Conservation (phyloP, 805 yeast genomes). For the Candida incommunis region DNA sequence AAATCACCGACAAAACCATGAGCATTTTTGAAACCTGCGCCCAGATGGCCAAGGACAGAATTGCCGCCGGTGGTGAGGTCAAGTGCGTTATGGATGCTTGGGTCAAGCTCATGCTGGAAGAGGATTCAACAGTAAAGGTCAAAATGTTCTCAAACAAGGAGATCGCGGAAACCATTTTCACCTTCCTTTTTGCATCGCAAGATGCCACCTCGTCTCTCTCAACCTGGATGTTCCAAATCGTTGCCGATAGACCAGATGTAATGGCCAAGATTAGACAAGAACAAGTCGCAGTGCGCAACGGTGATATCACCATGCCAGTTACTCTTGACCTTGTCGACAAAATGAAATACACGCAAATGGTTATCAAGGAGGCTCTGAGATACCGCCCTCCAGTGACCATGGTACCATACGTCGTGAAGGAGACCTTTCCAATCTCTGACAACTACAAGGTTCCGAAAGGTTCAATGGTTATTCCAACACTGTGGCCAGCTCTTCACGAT, state of each 20-base stretch:
- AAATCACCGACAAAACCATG: constrained; percentile 89
- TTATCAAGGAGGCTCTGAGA: constrained; percentile 83
- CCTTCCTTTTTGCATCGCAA: constrained; percentile 93
- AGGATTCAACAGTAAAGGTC: constrained; percentile 27
- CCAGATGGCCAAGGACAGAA: constrained; percentile 66
- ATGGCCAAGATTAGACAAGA: constrained; percentile 79
- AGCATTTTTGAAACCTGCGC: constrained; percentile 82
- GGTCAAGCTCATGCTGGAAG: constrained; percentile 74
- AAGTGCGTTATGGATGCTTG: constrained; percentile 92
- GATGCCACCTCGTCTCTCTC: constrained; percentile 96
- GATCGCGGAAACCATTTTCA: constrained; percentile 91
- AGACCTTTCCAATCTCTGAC: constrained; percentile 69
- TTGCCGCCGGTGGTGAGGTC: constrained; percentile 64
- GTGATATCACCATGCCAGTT: constrained; percentile 52
- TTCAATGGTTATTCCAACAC: constrained; percentile 89
- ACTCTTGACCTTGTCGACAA: constrained; percentile 61
- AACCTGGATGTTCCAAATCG: constrained; percentile 95
- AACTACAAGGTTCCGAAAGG: constrained; percentile 92
- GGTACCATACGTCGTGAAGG: constrained; percentile 94
- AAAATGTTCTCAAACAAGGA: constrained; percentile 68
- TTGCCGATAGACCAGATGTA: constrained; percentile 92
- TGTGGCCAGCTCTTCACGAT: constrained; percentile 93
- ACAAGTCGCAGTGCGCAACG: constrained; percentile 68
- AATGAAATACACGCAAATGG: constrained; percentile 82
- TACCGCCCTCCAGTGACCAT: constrained; percentile 95